Conservation (phyloP, 257 asterid species). For the Handroanthus guayacan region DNA sequence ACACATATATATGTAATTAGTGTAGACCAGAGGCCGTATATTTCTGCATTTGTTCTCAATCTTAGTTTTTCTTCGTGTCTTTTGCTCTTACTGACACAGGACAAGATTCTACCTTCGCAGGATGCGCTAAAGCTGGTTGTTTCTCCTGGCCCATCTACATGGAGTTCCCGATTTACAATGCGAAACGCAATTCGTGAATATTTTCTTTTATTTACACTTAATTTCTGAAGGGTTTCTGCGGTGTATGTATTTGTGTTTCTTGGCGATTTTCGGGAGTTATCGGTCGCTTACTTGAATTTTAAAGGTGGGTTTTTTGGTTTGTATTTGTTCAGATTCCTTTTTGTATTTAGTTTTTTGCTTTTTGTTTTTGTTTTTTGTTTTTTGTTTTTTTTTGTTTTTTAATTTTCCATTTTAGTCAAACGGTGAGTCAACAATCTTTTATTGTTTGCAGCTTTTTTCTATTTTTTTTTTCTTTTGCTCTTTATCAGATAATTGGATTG, state of each 20-base stretch:
- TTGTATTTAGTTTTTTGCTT: background rate
- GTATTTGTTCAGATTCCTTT: background rate
- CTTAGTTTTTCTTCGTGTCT: constrained; percentile 5
- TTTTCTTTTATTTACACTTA: background rate
- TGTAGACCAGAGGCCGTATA: background rate
- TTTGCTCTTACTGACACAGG: constrained; percentile 29
- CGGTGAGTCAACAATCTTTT: constrained; percentile 44
- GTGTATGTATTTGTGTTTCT: background rate
- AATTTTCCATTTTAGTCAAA: constrained; percentile 26
- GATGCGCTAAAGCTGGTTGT: constrained; percentile 27
- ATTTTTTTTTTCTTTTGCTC: constrained; percentile 15
- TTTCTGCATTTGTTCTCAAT: constrained; percentile 11
- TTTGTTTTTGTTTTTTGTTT: background rate
- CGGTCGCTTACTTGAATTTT: constrained; percentile 32
- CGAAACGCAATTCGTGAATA: constrained; percentile 31
- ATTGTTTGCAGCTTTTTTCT: constrained; percentile 27
- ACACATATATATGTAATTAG: background rate
- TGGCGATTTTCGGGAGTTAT: background rate
- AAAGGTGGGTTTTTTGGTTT: constrained; percentile 41
- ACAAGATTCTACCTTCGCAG: constrained; percentile 4
- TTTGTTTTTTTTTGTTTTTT: background rate
- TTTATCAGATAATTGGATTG: constrained; percentile 29
- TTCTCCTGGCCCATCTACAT: constrained; percentile 20
- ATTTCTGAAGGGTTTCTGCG: background rate
- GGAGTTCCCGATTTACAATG: constrained; percentile 29